Evolutionary conservation across 306 rosid genomes (phyloP).

Genomic region (Carpinus fangiana): DNA sequence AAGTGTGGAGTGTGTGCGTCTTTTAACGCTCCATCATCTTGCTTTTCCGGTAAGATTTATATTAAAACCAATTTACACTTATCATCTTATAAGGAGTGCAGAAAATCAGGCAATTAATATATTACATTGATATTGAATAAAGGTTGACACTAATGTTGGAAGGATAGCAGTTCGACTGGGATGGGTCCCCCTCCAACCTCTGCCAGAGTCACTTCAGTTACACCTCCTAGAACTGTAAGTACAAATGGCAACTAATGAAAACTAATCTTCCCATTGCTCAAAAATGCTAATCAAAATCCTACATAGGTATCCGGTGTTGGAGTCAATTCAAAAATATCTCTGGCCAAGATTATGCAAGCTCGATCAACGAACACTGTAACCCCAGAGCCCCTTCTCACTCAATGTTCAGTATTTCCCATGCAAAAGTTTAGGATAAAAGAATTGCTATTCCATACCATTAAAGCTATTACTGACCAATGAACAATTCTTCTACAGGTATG

Average conservation of each 20-base stretch:
- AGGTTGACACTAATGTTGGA: constrained; percentile 99
- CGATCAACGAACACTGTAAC: constrained; percentile 87
- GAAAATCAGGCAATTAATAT: constrained; percentile 27
- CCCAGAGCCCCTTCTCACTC: constrained; percentile 23
- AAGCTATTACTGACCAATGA: constrained; percentile 35
- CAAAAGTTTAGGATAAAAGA: neutral
- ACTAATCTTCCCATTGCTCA: constrained; percentile 1
- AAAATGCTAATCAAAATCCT: constrained; percentile 37
- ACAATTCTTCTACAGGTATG: constrained; percentile 61
- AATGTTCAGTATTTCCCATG: neutral
- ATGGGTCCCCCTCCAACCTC: constrained; percentile 97
- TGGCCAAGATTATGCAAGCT: constrained; percentile 99
- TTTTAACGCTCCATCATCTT: constrained; percentile 85
- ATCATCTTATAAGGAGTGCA: constrained; percentile 14
- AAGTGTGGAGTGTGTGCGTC: constrained; percentile 96
- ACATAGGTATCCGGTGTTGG: constrained; percentile 87
- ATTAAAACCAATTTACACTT: constrained; percentile 19
- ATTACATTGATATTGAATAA: constrained; percentile 23
- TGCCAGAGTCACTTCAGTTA: constrained; percentile 85
- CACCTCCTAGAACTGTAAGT: constrained; percentile 89
- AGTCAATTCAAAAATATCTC: constrained; percentile 84
- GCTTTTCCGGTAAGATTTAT: constrained; percentile 88
- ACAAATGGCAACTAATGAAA: constrained; percentile 13
- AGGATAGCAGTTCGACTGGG: constrained; percentile 97
- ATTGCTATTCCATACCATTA: constrained; percentile 21